Conservation (phyloP, 306 rosid species). For the Vachellia pachyceras region DNA sequence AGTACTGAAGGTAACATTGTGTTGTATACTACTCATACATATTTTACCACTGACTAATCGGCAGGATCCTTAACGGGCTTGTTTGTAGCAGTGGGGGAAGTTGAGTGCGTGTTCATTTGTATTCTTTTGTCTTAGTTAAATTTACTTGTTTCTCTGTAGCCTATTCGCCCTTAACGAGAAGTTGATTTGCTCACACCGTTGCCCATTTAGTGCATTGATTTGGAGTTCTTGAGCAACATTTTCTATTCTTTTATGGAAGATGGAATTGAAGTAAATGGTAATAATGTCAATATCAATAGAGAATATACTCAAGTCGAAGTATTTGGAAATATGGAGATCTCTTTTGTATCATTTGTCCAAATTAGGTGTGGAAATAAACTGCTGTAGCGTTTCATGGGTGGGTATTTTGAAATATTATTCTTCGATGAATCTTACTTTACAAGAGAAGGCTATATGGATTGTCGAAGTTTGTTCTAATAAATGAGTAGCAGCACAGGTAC, state of each 20-base stretch:
- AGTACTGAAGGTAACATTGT: slow-evolving; percentile 19
- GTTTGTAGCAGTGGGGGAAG: slow-evolving; percentile 39
- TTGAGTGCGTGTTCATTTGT: slow-evolving; percentile 33
- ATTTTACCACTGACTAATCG: slow-evolving; percentile 34
- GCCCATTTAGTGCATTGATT: not conserved
- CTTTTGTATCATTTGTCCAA: no score
- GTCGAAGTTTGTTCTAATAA: not conserved
- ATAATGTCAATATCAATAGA: no score
- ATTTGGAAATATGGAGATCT: no score
- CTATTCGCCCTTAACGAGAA: slow-evolving; percentile 16
- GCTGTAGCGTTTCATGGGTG: not conserved
- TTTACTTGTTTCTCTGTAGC: slow-evolving; percentile 19
- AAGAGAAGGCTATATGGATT: not conserved
- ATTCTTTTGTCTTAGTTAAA: slow-evolving; percentile 30
- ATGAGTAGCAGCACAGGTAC: not conserved
- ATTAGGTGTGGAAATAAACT: no score
- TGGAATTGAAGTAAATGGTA: not conserved
- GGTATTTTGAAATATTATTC: not conserved
- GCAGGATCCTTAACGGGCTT: slow-evolving; percentile 46
- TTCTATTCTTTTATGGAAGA: not conserved
- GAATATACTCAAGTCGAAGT: no score
- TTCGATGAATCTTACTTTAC: not conserved
- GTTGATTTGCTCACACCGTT: not conserved
- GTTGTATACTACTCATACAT: slow-evolving; percentile 42
- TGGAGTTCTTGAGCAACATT: not conserved